Base-by-base conservation (phyloP, 1,139 yeast genomes). In the Hanseniaspora uvarum region DNA sequence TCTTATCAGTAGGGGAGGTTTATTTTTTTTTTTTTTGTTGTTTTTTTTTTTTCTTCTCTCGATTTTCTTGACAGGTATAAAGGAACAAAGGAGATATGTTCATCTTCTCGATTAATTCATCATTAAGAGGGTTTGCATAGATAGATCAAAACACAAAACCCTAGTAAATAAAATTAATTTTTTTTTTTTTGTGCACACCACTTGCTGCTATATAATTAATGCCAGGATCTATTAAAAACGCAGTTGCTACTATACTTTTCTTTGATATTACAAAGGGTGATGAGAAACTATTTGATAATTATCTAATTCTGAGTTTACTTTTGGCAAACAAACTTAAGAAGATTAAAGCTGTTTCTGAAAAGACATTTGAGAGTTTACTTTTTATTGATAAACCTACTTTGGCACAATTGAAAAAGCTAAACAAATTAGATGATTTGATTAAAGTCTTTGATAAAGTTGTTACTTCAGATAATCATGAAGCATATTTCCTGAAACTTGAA, bases 301-400 rank as follows among this genome's bases (percentile, higher is more conserved):
- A 50, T 12, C 37, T 28, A 0, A 8, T 12, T 10, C 34, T 39
- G 3, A 37, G 39, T 30, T 21, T 43, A 8, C 12, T 50, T 4
- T 18, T 44, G 26, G 53, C 45, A 5, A 39, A 37, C n/a, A 36
- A 36, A 18, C 18, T 50, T 3, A 16, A 23, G 8, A 19, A 36
- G 18, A 12, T 30, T n/a, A 47, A 37, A 36, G 33, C 12, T 16
- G n/a, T 18, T n/a, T 7, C 36, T 43, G 21, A 34, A 34, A 43
- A 18, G 11, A 26, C n/a, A 11, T 41, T 26, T 37, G 48, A 50
- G 4, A 36, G 19, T 11, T 28, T 50, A 2, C 6, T 50, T n/a
- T 19, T 43, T 11, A 23, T 50, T 28, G 53, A 50, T n/a, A 36
- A 37, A n/a, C 21, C 46, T 12, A 50, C 53, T 8, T 21, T n/a